phyloP scores from a whole-genome alignment of 306 rosid species.

The Canavalia ensiformis region DNA sequence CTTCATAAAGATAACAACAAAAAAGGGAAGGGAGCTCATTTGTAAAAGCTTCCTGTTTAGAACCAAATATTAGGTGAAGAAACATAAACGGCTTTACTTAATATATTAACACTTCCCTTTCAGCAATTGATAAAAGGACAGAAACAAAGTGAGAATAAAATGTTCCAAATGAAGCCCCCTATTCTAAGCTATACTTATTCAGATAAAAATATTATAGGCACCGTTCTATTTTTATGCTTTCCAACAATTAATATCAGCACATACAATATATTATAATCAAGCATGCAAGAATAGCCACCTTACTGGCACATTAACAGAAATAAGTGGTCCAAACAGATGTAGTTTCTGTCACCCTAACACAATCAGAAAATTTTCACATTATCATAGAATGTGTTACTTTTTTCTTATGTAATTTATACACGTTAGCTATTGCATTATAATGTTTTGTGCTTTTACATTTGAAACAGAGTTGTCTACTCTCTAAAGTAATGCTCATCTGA shows the following conservation, averaged over 20 bases:
- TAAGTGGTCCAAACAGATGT: constrained; percentile 10
- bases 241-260: constrained; percentile 7
- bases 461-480: not conserved
- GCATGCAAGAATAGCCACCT: constrained; percentile 21
- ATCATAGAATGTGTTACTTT: not conserved
- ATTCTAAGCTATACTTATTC: not conserved
- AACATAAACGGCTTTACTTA: constrained; percentile 1
- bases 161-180: constrained; percentile 14
- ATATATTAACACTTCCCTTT: constrained; percentile 15
- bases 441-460: constrained; percentile 11
- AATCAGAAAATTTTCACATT: constrained; percentile 21
- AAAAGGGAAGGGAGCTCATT: constrained; percentile 5
- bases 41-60: not conserved
- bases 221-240: constrained; percentile 1
- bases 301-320: constrained; percentile 8
- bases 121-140: constrained; percentile 1
- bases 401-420: constrained; percentile 10
- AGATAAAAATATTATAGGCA: not conserved
- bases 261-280: constrained; percentile 3
- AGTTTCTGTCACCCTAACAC: constrained; percentile 9
- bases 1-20: constrained; percentile 14
- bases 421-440: constrained; percentile 3
- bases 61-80: not conserved
- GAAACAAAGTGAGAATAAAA: not conserved
- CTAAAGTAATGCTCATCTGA: constrained; percentile 14